Percentiles rank a stretch among this genome's conserved stretches.
phyloP scores from a whole-genome alignment of 345 rosid species.

The Mallotus nudiflorus region DNA sequence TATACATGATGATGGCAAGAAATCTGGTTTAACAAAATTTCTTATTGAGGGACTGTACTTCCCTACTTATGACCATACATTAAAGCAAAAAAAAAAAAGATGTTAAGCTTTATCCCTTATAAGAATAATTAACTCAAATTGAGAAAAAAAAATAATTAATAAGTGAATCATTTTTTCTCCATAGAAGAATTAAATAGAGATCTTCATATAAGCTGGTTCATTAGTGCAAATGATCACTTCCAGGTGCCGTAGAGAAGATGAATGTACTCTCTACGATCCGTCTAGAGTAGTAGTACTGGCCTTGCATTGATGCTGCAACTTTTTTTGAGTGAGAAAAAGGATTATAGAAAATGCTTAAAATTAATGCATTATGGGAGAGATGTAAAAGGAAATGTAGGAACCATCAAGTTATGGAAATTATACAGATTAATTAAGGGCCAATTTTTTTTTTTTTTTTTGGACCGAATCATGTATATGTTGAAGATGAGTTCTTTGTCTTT shows the following conservation, averaged over 20 bases:
- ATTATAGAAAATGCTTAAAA: too few species aligned
- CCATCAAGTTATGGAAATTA: constrained; percentile 44
- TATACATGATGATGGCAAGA: too few species aligned
- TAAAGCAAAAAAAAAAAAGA: constrained; percentile 1
- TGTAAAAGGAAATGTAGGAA: constrained; percentile 11
- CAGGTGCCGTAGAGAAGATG: too few species aligned
- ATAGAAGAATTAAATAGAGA: neutral
- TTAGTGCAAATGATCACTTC: constrained; percentile 18
- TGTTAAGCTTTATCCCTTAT: neutral
- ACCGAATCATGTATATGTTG: constrained; percentile 1
- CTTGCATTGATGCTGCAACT: too few species aligned
- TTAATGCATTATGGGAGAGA: too few species aligned
- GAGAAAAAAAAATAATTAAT: neutral
- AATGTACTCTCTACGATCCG: too few species aligned
- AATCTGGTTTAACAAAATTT: neutral
- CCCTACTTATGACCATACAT: neutral
- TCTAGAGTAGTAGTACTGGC: too few species aligned
- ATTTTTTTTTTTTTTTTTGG: too few species aligned
- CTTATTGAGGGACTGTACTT: constrained; percentile 6
- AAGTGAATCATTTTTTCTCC: neutral
- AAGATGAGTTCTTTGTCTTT: constrained; percentile 24
- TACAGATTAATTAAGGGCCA: constrained; percentile 29
- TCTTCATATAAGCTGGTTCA: constrained; percentile 26
- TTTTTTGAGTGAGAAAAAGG: too few species aligned
- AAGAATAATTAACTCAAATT: constrained; percentile 6